A percentile compares a stretch with the other conserved stretches of the same genome.
Conservation (phyloP, 2,329 filamentous ascomycete species). For the Colletotrichum shisoi region DNA sequence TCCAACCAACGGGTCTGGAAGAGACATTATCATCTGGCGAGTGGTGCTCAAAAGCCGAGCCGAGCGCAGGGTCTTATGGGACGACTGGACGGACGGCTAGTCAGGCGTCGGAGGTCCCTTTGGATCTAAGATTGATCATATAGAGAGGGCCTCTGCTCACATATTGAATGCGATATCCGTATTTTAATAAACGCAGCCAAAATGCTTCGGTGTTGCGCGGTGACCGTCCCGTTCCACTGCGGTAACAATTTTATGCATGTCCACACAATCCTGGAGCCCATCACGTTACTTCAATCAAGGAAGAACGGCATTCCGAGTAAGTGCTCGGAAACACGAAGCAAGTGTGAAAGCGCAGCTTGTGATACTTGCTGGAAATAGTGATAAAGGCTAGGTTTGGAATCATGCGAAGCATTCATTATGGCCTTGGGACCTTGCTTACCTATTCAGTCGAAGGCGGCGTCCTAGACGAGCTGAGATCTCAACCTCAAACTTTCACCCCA, state of each 20-base stretch:
- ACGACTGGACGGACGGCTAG: neutral
- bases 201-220: neutral
- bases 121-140: neutral
- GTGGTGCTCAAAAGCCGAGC: neutral
- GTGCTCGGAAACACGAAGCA: no score
- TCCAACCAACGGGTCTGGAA: neutral
- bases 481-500: constrained; percentile 5
- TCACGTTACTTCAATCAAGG: neutral
- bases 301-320: neutral
- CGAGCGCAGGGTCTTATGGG: constrained; percentile 1
- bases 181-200: neutral
- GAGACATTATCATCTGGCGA: neutral
- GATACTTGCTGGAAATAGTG: neutral
- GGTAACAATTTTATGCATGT: neutral
- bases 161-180: neutral
- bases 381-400: neutral
- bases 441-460: neutral
- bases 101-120: no score
- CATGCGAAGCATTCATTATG: neutral
- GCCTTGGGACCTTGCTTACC: constrained; percentile 5
- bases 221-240: neutral
- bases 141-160: neutral
- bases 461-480: neutral
- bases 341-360: neutral
- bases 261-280: neutral